Percentiles rank a stretch among this genome's conserved stretches.
Conservation (phyloP, 345 rosid genomes). For the Lumnitzera racemosa region DNA sequence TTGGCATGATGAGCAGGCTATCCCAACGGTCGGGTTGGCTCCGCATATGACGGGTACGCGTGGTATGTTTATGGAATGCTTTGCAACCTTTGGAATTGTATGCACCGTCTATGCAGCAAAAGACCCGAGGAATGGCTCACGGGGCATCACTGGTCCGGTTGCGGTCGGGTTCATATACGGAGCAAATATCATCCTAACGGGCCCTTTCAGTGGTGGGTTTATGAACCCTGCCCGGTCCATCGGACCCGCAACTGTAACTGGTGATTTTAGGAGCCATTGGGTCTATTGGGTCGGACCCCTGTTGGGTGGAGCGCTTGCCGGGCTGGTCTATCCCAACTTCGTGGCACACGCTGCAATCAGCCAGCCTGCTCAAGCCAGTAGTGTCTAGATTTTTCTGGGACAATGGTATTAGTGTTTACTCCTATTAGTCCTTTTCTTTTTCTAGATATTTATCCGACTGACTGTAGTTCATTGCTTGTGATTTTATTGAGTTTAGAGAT, state of each 20-base stretch:
- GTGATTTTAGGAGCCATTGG: conserved; percentile 14
- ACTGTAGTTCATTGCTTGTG: too few species aligned
- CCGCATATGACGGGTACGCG: background rate
- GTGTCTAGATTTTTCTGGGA: too few species aligned
- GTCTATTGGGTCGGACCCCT: conserved; percentile 15
- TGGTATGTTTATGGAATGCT: conserved; percentile 7
- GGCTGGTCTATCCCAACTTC: conserved; percentile 10
- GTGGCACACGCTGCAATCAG: background rate
- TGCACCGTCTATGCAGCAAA: conserved; percentile 14
- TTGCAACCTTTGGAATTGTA: conserved; percentile 12
- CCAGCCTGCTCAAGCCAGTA: too few species aligned
- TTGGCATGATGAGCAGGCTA: conserved; percentile 4
- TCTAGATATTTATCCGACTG: too few species aligned
- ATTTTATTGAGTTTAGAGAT: too few species aligned
- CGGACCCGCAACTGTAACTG: conserved; percentile 8
- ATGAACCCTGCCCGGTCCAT: conserved; percentile 18
- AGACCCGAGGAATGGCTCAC: conserved; percentile 12
- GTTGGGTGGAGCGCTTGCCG: conserved; percentile 9
- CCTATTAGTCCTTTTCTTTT: too few species aligned
- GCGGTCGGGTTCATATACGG: conserved; percentile 12
- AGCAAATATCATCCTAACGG: conserved; percentile 10
- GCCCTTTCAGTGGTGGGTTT: conserved; percentile 11
- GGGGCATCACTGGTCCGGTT: background rate
- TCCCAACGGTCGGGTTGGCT: conserved; percentile 1
- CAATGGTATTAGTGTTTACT: too few species aligned